Conservation (phyloP, 768 basidiomycete genomes). For the Aureoboletus auriporus region DNA sequence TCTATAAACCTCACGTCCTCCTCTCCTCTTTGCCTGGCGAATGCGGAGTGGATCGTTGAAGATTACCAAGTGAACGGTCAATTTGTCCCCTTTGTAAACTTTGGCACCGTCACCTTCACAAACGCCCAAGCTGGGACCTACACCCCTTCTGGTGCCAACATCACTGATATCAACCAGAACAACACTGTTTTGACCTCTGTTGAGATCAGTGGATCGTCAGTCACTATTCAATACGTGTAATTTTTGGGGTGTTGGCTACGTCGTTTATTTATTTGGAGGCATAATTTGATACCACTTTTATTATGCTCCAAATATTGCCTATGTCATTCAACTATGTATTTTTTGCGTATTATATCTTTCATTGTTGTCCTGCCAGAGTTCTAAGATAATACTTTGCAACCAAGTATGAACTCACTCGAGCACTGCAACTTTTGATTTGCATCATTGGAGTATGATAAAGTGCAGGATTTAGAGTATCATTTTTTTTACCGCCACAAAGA, state of each 20-base stretch:
- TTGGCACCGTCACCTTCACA: slow-evolving; percentile 1
- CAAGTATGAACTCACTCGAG: too few relatives aligned
- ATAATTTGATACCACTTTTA: too few relatives aligned
- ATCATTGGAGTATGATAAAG: too few relatives aligned
- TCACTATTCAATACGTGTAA: neutral
- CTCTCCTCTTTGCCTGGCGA: neutral
- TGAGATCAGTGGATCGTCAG: neutral
- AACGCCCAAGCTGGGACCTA: neutral
- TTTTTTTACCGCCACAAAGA: too few relatives aligned
- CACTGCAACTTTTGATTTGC: too few relatives aligned
- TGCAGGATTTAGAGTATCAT: too few relatives aligned
- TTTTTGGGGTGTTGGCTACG: neutral
- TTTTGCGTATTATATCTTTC: too few relatives aligned
- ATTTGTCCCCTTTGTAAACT: neutral
- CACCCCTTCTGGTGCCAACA: neutral
- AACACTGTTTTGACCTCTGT: slow-evolving; percentile 1
- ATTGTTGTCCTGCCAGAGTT: too few relatives aligned
- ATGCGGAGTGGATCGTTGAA: slow-evolving; percentile 1
- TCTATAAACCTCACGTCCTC: neutral
- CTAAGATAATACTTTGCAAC: too few relatives aligned
- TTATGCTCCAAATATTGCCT: too few relatives aligned
- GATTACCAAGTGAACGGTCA: neutral
- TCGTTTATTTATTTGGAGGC: too few relatives aligned
- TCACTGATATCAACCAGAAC: neutral
- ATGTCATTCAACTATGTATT: too few relatives aligned